A percentile compares a stretch with the other conserved stretches of the same genome.
Conservation (phyloP, 768 basidiomycete species). For the Tricholoma sp. region DNA sequence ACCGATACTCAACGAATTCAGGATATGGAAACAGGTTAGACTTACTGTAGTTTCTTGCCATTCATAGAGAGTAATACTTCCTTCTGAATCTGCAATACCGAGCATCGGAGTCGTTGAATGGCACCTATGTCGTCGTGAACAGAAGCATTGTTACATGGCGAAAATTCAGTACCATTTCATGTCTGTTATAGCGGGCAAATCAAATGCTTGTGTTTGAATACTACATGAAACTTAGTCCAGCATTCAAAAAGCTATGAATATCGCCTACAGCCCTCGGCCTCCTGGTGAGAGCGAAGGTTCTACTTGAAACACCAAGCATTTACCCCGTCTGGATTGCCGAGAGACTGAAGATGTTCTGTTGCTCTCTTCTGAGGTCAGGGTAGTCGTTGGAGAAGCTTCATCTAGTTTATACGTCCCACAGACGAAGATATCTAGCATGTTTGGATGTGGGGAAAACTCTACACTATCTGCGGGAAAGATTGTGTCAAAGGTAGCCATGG, state of each 20-base stretch:
- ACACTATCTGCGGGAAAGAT: conserved; percentile 83
- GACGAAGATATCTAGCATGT: conserved; percentile 59
- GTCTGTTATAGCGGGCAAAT: conserved; percentile 81
- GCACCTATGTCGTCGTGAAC: conserved; percentile 54
- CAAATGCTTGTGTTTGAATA: conserved; percentile 58
- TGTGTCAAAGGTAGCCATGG: conserved; percentile 45
- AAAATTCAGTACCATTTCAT: conserved; percentile 78
- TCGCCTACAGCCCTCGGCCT: conserved; percentile 31
- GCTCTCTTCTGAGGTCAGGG: conserved; percentile 4
- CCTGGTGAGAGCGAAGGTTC: conserved; percentile 21
- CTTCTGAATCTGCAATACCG: conserved; percentile 83
- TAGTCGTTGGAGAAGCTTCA: conserved; percentile 17
- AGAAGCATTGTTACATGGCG: not conserved
- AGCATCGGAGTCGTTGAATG: conserved; percentile 41
- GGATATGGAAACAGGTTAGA: conserved; percentile 20
- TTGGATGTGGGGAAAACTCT: conserved; percentile 80
- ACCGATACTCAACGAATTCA: not conserved
- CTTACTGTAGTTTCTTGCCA: conserved; percentile 39
- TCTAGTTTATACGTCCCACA: conserved; percentile 91
- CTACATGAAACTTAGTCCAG: conserved; percentile 25
- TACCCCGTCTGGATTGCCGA: conserved; percentile 51
- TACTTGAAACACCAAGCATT: conserved; percentile 65
- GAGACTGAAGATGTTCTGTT: conserved; percentile 10
- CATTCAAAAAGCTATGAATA: not conserved
- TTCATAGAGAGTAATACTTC: conserved; percentile 60